Percentiles rank a stretch among this genome's conserved stretches.
Conservation (phyloP, 208 protist species). For the Leishmania tropica region DNA sequence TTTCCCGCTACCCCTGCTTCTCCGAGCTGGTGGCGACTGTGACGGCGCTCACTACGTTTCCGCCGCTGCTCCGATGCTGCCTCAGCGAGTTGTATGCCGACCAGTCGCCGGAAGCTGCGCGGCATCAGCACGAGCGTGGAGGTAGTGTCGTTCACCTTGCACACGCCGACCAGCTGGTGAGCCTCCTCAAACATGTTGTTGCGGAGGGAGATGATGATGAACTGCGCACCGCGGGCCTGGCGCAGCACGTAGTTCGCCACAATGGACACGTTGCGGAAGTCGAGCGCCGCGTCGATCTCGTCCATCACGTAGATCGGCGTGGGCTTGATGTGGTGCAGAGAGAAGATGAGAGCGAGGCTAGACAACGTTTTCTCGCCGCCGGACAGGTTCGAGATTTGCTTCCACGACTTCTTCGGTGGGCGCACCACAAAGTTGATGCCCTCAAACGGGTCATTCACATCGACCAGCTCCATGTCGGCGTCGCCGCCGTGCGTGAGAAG, state of each 20-base stretch:
- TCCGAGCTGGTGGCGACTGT: conserved; percentile 4
- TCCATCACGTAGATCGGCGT: conserved; percentile 99
- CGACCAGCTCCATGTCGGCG: conserved; percentile 99
- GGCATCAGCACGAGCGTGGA: conserved; percentile 97
- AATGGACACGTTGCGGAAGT: conserved; percentile 99
- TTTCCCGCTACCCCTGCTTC: neutral
- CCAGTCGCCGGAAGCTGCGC: conserved; percentile 52
- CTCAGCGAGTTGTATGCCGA: conserved; percentile 28
- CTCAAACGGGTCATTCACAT: conserved; percentile 99
- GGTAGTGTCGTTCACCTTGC: conserved; percentile 99
- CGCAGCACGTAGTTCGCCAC: conserved; percentile 99
- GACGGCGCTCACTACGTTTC: conserved; percentile 3
- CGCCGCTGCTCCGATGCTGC: conserved; percentile 10
- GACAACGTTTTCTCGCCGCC: conserved; percentile 99
- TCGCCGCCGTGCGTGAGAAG: conserved; percentile 99
- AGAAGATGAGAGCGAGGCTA: conserved; percentile 99
- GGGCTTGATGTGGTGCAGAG: conserved; percentile 99
- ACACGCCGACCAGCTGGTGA: conserved; percentile 99
- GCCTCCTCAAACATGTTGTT: conserved; percentile 99
- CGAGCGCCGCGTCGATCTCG: conserved; percentile 99
- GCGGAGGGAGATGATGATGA: conserved; percentile 99
- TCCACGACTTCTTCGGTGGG: conserved; percentile 99
- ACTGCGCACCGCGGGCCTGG: conserved; percentile 99
- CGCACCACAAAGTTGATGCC: conserved; percentile 98
- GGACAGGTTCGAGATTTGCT: conserved; percentile 99